phyloP scores from a whole-genome alignment of 2,329 filamentous ascomycete species.

The Aspergillus alliaceus region DNA sequence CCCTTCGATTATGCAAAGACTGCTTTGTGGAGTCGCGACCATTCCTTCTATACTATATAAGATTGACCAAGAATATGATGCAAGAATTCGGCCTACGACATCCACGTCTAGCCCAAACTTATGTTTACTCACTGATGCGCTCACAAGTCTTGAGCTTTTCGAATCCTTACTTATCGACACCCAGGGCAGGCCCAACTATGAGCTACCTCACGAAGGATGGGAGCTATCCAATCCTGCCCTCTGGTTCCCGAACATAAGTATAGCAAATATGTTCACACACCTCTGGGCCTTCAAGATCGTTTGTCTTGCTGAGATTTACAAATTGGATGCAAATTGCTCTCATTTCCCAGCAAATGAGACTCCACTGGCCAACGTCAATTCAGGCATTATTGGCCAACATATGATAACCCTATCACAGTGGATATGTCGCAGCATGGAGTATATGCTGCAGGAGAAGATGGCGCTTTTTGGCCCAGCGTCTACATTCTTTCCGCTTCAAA shows the following conservation, averaged over 20 bases:
- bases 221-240: conserved; percentile 8
- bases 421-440: conserved; percentile 38
- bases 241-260: conserved; percentile 37
- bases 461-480: conserved; percentile 42
- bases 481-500: conserved; percentile 29
- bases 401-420: conserved; percentile 19
- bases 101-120: background rate
- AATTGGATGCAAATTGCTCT: conserved; percentile 6
- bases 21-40: conserved; percentile 29
- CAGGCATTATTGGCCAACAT: background rate
- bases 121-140: background rate
- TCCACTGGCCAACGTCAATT: background rate
- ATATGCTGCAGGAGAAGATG: conserved; percentile 41
- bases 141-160: background rate
- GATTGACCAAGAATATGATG: too few relatives aligned
- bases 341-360: background rate
- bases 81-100: too few relatives aligned
- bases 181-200: background rate
- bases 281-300: conserved; percentile 41
- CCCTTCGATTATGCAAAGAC: conserved; percentile 33
- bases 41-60: conserved; percentile 31
- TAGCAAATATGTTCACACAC: conserved; percentile 40
- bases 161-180: background rate
- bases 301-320: conserved; percentile 32
- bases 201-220: background rate